Evolutionary conservation across 1,139 yeast genomes (phyloP).

Genomic region (Yamadazyma buinensis): DNA sequence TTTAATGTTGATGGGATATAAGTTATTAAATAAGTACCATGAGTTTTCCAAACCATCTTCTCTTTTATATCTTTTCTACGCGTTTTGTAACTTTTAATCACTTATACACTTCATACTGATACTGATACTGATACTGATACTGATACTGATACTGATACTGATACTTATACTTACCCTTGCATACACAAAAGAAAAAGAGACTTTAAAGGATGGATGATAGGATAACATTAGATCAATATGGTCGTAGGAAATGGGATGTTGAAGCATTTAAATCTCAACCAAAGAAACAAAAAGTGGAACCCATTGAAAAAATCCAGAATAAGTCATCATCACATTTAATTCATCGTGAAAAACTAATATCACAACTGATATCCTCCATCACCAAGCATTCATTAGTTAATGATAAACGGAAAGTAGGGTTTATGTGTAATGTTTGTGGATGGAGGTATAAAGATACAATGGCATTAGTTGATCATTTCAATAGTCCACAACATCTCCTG

Average conservation of each 20-base stretch:
- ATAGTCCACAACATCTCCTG: slow-evolving; percentile 57
- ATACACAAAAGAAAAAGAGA: too few species aligned
- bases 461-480: slow-evolving; percentile 79
- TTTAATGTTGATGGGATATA: slow-evolving; percentile 22
- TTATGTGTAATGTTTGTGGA: slow-evolving; percentile 76
- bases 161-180: too few species aligned
- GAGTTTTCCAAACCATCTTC: slow-evolving; percentile 22
- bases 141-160: too few species aligned
- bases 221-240: slow-evolving; percentile 43
- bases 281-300: slow-evolving; percentile 29
- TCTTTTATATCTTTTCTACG: too few species aligned
- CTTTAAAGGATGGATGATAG: background rate
- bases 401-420: slow-evolving; percentile 65
- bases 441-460: slow-evolving; percentile 77
- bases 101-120: too few species aligned
- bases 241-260: slow-evolving; percentile 67
- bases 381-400: slow-evolving; percentile 32
- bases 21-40: slow-evolving; percentile 33
- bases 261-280: slow-evolving; percentile 51
- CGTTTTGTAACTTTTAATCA: too few species aligned
- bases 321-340: slow-evolving; percentile 4
- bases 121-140: too few species aligned
- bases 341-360: slow-evolving; percentile 3
- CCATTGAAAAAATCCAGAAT: slow-evolving; percentile 3
- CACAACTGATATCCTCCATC: slow-evolving; percentile 31